phyloP scores from a whole-genome alignment of 2,329 filamentous ascomycete species.

The Aspergillus sp. region DNA sequence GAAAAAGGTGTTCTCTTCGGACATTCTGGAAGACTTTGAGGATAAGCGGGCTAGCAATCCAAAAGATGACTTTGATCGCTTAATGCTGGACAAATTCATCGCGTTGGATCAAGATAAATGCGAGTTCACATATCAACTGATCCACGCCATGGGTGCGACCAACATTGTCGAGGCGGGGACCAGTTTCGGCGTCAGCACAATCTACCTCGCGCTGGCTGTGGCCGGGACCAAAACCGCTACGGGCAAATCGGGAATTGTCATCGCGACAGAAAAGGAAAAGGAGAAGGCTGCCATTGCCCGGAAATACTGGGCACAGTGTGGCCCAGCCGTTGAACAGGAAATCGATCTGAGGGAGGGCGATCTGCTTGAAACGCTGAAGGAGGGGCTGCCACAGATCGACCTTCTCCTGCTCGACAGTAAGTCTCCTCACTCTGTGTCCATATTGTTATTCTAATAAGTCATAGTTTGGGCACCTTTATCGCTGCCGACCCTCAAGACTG shows the following conservation, averaged over 20 bases:
- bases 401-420: conserved; percentile 31
- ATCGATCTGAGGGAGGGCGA: conserved; percentile 40
- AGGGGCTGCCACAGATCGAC: conserved; percentile 26
- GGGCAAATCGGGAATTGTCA: not conserved
- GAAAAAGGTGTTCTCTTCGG: too few species aligned
- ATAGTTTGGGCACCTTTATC: conserved; percentile 37
- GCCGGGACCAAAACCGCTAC: not conserved
- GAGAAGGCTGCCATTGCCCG: not conserved
- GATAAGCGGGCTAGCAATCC: too few species aligned
- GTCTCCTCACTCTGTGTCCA: conserved; percentile 2
- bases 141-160: conserved; percentile 25
- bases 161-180: conserved; percentile 39
- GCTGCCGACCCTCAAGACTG: conserved; percentile 32
- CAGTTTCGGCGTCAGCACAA: conserved; percentile 40
- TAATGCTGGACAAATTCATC: conserved; percentile 22
- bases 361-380: conserved; percentile 34
- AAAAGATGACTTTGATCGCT: not conserved
- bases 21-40: too few species aligned
- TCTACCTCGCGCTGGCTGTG: conserved; percentile 39
- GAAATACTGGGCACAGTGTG: conserved; percentile 32
- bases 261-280: not conserved
- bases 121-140: conserved; percentile 32
- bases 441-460: not conserved
- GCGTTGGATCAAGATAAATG: conserved; percentile 39
- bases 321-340: conserved; percentile 20